Conservation (phyloP, 2,329 filamentous ascomycete species). For the Chaetomium globosum region DNA sequence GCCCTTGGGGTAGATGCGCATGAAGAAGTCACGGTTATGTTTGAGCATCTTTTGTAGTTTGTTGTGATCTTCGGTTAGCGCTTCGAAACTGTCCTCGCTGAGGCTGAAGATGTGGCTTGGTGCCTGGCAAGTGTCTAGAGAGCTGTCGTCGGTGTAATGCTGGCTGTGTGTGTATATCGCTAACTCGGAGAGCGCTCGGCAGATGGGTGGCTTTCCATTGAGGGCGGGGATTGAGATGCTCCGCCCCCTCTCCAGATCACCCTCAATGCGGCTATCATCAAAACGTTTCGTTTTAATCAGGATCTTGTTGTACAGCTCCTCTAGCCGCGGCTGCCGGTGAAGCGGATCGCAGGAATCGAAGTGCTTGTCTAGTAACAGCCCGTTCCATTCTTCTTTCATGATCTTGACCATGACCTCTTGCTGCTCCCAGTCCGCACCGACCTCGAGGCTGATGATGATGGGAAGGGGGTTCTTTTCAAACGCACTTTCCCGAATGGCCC, state of each 20-base stretch:
- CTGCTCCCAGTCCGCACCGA: slow-evolving; percentile 79
- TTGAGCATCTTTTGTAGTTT: slow-evolving; percentile 63
- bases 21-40: slow-evolving; percentile 86
- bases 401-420: slow-evolving; percentile 92
- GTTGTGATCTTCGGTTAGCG: slow-evolving; percentile 41
- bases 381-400: slow-evolving; percentile 86
- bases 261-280: slow-evolving; percentile 38
- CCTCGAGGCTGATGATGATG: slow-evolving; percentile 88
- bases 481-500: slow-evolving; percentile 74
- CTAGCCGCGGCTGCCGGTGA: slow-evolving; percentile 67
- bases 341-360: slow-evolving; percentile 55
- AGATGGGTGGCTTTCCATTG: slow-evolving; percentile 61
- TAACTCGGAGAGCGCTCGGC: slow-evolving; percentile 70
- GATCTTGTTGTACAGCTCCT: slow-evolving; percentile 76
- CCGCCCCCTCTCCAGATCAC: slow-evolving; percentile 38
- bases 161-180: slow-evolving; percentile 87
- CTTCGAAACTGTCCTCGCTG: slow-evolving; percentile 73
- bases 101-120: slow-evolving; percentile 82
- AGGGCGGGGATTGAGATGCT: slow-evolving; percentile 40
- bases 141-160: slow-evolving; percentile 72
- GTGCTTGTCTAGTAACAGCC: slow-evolving; percentile 66
- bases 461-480: slow-evolving; percentile 77
- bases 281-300: slow-evolving; percentile 77
- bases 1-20: slow-evolving; percentile 86
- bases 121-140: slow-evolving; percentile 60